Base-by-base conservation (phyloP, 2,329 filamentous ascomycete genomes). In the Aspergillus amoenus region DNA sequence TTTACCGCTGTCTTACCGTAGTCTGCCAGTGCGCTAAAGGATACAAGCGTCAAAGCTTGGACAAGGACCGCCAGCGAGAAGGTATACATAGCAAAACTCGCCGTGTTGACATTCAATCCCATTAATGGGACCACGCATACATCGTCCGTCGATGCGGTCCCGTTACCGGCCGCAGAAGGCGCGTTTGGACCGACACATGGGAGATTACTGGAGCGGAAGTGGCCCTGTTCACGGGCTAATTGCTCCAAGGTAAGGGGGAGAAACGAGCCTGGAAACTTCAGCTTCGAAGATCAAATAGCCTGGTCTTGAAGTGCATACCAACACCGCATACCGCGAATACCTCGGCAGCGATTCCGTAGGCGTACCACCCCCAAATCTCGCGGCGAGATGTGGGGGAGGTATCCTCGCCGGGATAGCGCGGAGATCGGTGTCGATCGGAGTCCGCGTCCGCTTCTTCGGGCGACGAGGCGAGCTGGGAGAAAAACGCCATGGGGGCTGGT, bases 271-370 rank as follows among this genome's bases (percentile, higher is more conserved):
- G 48, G 17, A 40, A 37, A 12, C 3, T 52, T 47, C 30, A 22
- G 18, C 57, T 12, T 15, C 21, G 21, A 11, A 43, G 42, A 11
- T 13, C 21, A 47, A 30, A 30, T 22, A 4, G 11, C 18, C 27
- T 39, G 17, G 34, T 13, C 9, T 7, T 18, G 12, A 43, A 49
- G 5, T 46, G 64, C 69, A 52, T 60, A 72, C 91, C 85, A 58
- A 88, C 82, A 40, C 86, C 92, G 72, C 92, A 96, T 52, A 97
- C 90, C 17, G 95, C 91, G 73, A 96, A 97, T 50, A 94, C 92
- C 76, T 97, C 93, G 22, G 92, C 91, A n/a, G 93, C 93, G 77
- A 95, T 96, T 22, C 89, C 89, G 74, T 97, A 96, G 69, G 88
- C 87, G 74, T 96, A 97, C 89, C 93, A 97, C 66, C 92, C 93